A percentile compares a stretch with the other conserved stretches of the same genome.
phyloP scores from a whole-genome alignment of 2,329 filamentous ascomycete genomes.

The Aspergillus fumigatus region DNA sequence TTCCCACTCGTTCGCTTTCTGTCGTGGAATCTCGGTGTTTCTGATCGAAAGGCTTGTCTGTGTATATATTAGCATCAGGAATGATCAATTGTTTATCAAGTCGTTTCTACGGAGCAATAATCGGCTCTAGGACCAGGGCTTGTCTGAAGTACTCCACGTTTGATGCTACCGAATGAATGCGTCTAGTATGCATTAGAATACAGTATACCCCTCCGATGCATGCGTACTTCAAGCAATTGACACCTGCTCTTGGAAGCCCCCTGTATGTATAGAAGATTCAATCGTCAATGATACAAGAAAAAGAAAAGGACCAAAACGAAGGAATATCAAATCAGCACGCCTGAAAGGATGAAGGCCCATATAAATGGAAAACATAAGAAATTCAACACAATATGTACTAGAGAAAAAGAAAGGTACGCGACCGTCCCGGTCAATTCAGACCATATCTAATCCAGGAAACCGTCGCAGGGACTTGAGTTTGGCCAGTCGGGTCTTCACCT shows the following conservation, averaged over 20 bases:
- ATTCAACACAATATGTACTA: constrained; percentile 22
- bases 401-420: constrained; percentile 16
- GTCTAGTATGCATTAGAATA: not conserved
- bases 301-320: not conserved
- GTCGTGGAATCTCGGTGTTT: constrained; percentile 20
- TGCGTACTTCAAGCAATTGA: not conserved
- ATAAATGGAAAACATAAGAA: constrained; percentile 1
- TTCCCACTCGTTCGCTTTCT: constrained; percentile 20
- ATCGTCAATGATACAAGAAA: not conserved
- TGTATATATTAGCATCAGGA: constrained; percentile 40
- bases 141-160: not conserved
- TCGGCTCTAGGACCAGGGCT: not conserved
- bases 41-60: constrained; percentile 21
- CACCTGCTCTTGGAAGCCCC: not conserved
- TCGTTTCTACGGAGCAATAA: not conserved
- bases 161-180: not conserved
- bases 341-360: not conserved
- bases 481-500: constrained; percentile 30
- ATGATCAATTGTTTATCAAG: constrained; percentile 26
- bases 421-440: constrained; percentile 13
- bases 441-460: constrained; percentile 21
- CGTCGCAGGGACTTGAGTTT: constrained; percentile 23
- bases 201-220: not conserved
- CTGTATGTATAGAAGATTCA: constrained; percentile 7
- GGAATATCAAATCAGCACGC: not conserved